Evolutionary conservation across 768 basidiomycete genomes (phyloP), one percentile per base, ranked within the genome.

Genomic region (Leucosporidium scottii): DNA sequence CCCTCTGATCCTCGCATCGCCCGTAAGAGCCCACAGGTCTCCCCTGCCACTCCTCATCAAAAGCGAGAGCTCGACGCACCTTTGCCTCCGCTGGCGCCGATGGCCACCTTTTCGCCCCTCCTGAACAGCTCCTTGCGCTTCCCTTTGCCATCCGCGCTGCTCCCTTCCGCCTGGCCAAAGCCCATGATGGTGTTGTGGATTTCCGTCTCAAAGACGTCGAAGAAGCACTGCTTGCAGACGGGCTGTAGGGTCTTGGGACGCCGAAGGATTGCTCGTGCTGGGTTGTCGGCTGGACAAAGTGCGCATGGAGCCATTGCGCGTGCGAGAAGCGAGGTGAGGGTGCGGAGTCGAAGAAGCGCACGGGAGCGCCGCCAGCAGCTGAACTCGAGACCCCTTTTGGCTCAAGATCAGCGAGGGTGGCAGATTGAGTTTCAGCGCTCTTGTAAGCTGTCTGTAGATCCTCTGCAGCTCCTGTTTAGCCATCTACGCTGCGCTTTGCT

Each of bases 81-180:
- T 84, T 99, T 99, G 55, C 96, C 96, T 56, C 96, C 96, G 61
- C 92, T 96, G 62, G 96, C 96, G 39, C 96, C 96, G 67, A 99
- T 98, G 30, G 96, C 96, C 49, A 99, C 92, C 70, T 85, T 83
- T 79, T 99, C 92, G 44, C 93, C 91, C 17, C 85, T 82, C 76
- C 85, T 86, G 82, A 99, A 99, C 5, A 99, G 82, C 64, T 81
- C 81, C 70, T 17, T 90, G 31, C 51, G 28, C 36, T 34, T 51
- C 23, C 54, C 60, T 51, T 53, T 50, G 27, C 36, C 34, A 27
- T 36, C 64, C 18, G 10, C 55, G 20, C 28, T 44, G 8, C 15
- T 30, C 39, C 57, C 55, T 30, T 69, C 71, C 1, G 68, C 71
- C 44, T 69, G 68, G 4, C 71, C 71, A 30, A 56, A 84, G 74